Evolutionary conservation across 148 eudicot species (phyloP), one percentile per base, ranked within the genome.

Genomic region (Camellia granthamiana): DNA sequence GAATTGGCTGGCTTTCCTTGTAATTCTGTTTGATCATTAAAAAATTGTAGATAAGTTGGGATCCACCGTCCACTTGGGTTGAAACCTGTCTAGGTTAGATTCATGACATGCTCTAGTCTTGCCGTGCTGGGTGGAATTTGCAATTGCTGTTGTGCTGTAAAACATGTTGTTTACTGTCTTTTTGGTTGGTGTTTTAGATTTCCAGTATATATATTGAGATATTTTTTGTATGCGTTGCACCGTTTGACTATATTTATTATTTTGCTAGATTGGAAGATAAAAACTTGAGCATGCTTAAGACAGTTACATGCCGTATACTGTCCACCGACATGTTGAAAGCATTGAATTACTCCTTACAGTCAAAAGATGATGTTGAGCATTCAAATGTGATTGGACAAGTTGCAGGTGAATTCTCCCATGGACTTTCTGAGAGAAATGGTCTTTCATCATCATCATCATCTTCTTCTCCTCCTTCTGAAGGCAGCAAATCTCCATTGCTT

Each of bases 271-370:
- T 76, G 79, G 90, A 80, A 76, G 85, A 80, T 79, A 82, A 47
- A 87, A 84, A 78, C n/a, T 85, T 83, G 73, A 87, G 41, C 77
- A 84, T 83, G 81, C 98, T 97, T n/a, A 89, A 82, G 83, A 90
- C 93, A 51, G 85, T 93, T 64, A 95, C 98, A 44, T 90, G 97
- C 77, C 88, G 52, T 18, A 89, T 95, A 69, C 80, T 95, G 60
- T 93, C 98, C 61, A 51, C 94, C 78, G 81, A 73, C 68, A 90
- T 80, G 85, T 77, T 95, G 87, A 92, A 83, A 80, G 83, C 83
- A 56, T 81, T 95, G 82, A 85, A 88, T 77, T 74, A 79, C 79
- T 80, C 84, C 41, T 81, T 81, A 80, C 69, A 56, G 77, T 86
- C 78, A 59, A 83, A 81, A 23, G 82, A 81, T 76, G 86, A 82